Evolutionary conservation across 2,329 filamentous ascomycete genomes (phyloP), one percentile per base, ranked within the genome.

Genomic region (Colletotrichum tamarilloi): DNA sequence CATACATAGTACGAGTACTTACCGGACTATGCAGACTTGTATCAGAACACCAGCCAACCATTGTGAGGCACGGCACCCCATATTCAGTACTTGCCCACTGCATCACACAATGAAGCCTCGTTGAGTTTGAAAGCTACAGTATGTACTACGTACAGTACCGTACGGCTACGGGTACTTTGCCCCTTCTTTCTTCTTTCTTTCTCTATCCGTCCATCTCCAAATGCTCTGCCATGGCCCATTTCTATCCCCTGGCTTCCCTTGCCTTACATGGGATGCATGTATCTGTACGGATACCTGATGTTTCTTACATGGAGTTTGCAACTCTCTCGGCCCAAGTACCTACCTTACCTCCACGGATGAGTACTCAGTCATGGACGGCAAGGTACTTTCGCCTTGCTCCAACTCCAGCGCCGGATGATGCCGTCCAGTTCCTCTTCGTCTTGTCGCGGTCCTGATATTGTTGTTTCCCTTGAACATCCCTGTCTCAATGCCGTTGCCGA

Each of bases 201-300:
- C 46, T 58, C 30, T 53, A 22, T 52, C 26, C 30, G 26, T 30
- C 11, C 52, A 16, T 49, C 16, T 28, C 38, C n/a, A 28, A 24
- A 24, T 19, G 22, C 26, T 30, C n/a, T 35, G 26, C 42, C n/a
- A 24, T 64, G 53, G 49, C 57, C 16, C n/a, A n/a, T 42, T 22
- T 22, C 42, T 16, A 26, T 49, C 42, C 63, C 32, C 6, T 67
- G 55, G 32, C n/a, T 32, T 22, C 24, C 30, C 57, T 38, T 69
- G 53, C 66, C 53, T 73, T 65, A 64, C 66, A 65, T 69, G 55
- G 59, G 16, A 24, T 62, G 42, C 63, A 73, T 60, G 70, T 69
- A 69, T 59, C 53, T 46, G 16, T 32, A 35, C 49, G 26, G 46
- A 56, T 56, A 24, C n/a, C 28, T 32, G 16, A 14, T 28, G 22